Evolutionary conservation across 2,329 filamentous ascomycete genomes (phyloP).

Genomic region (Trichocomaceae sp.): DNA sequence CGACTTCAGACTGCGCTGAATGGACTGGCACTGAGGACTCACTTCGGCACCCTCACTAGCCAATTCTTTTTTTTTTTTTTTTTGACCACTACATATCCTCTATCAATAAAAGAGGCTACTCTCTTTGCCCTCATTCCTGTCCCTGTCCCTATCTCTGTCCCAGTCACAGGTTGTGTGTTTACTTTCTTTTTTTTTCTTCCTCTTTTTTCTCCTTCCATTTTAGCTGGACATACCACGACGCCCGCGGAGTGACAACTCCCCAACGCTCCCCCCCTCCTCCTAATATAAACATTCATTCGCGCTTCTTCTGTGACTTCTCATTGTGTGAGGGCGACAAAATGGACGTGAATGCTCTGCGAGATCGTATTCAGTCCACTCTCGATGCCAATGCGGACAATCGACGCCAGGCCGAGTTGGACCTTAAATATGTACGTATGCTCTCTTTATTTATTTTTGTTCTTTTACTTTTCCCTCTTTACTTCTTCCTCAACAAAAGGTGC

Average conservation of each 20-base stretch:
- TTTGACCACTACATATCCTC: not conserved
- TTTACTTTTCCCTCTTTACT: too few relatives aligned
- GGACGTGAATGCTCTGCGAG: conserved; percentile 56
- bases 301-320: not conserved
- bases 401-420: conserved; percentile 57
- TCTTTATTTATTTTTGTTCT: not conserved
- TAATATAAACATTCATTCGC: not conserved
- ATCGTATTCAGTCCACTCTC: conserved; percentile 59
- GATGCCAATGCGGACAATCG: conserved; percentile 56
- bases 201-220: not conserved
- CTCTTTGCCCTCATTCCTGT: not conserved
- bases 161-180: not conserved
- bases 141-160: not conserved
- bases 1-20: too few relatives aligned
- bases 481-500: conserved; percentile 8
- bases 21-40: too few relatives aligned
- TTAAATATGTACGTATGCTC: conserved; percentile 57
- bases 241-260: not conserved
- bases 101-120: not conserved
- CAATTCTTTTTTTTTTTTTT: not conserved
- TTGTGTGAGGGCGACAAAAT: conserved; percentile 32
- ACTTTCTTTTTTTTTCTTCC: not conserved
- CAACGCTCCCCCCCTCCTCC: not conserved
- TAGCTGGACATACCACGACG: not conserved
- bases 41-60: not conserved